Conservation (phyloP, 2,329 filamentous ascomycete genomes). For the Arthrobotrys pseudoclavata region DNA sequence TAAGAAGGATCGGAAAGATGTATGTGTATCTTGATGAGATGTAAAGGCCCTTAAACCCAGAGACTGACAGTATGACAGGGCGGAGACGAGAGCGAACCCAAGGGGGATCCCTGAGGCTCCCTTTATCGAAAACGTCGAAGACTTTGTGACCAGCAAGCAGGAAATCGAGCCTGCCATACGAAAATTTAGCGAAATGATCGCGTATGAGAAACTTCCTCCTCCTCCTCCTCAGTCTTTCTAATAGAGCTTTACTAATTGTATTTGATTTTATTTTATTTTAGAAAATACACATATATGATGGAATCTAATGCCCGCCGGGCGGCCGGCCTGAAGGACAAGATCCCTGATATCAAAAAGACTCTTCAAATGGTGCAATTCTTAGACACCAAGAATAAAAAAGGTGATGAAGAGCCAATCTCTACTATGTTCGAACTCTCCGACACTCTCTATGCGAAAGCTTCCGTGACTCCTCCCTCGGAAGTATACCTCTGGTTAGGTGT, state of each 20-base stretch:
- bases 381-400: constrained; percentile 74
- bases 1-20: constrained; percentile 17
- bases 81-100: constrained; percentile 76
- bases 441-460: constrained; percentile 90
- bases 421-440: constrained; percentile 97
- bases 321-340: constrained; percentile 87
- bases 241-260: background rate
- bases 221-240: background rate
- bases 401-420: constrained; percentile 78
- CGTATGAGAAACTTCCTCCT: constrained; percentile 71
- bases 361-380: constrained; percentile 91
- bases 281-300: constrained; percentile 99
- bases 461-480: constrained; percentile 84
- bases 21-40: constrained; percentile 1
- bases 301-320: constrained; percentile 88
- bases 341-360: constrained; percentile 97
- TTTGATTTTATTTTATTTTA: constrained; percentile 67
- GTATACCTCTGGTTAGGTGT: constrained; percentile 98
- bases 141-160: constrained; percentile 82
- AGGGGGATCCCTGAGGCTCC: constrained; percentile 86
- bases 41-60: background rate
- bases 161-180: constrained; percentile 85
- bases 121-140: constrained; percentile 89
- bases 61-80: constrained; percentile 32
- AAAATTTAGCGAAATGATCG: constrained; percentile 93